phyloP scores from a whole-genome alignment of 2,329 filamentous ascomycete species.

The Aureobasidium subglaciale region DNA sequence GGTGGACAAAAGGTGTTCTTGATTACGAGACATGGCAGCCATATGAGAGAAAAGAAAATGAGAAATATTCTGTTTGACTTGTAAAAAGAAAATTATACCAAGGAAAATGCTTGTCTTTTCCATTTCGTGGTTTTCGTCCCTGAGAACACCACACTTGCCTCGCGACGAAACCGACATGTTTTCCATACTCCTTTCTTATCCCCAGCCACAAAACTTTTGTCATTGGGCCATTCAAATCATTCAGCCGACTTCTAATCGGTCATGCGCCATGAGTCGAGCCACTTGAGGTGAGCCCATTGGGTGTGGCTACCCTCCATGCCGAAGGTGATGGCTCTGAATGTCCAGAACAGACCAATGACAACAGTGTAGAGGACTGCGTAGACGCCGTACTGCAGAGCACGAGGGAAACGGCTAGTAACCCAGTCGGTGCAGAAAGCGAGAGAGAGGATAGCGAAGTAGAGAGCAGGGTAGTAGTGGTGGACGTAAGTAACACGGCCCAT shows the following conservation, averaged over 20 bases:
- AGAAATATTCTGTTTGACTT: slow-evolving; percentile 6
- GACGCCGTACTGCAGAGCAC: slow-evolving; percentile 57
- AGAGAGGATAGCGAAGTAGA: slow-evolving; percentile 91
- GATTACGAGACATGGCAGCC: neutral
- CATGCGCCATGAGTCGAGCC: slow-evolving; percentile 83
- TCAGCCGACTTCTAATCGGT: slow-evolving; percentile 43
- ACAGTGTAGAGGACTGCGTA: slow-evolving; percentile 67
- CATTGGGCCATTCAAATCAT: neutral
- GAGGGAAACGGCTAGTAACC: slow-evolving; percentile 61
- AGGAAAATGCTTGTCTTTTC: slow-evolving; percentile 8
- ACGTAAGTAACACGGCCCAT: slow-evolving; percentile 99
- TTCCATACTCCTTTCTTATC: neutral
- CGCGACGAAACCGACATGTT: neutral
- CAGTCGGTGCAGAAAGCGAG: slow-evolving; percentile 87
- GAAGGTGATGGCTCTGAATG: slow-evolving; percentile 92
- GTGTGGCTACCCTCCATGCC: slow-evolving; percentile 82
- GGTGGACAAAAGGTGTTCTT: too few species aligned
- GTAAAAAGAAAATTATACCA: slow-evolving; percentile 10
- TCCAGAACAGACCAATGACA: slow-evolving; percentile 75
- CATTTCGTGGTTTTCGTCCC: neutral
- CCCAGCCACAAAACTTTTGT: neutral
- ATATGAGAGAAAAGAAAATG: neutral
- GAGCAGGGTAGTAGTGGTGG: slow-evolving; percentile 96
- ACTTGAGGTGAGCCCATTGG: slow-evolving; percentile 88
- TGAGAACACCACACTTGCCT: neutral